Conservation (phyloP, 352 stramenopile species). For the Globisporangium ultimum region DNA sequence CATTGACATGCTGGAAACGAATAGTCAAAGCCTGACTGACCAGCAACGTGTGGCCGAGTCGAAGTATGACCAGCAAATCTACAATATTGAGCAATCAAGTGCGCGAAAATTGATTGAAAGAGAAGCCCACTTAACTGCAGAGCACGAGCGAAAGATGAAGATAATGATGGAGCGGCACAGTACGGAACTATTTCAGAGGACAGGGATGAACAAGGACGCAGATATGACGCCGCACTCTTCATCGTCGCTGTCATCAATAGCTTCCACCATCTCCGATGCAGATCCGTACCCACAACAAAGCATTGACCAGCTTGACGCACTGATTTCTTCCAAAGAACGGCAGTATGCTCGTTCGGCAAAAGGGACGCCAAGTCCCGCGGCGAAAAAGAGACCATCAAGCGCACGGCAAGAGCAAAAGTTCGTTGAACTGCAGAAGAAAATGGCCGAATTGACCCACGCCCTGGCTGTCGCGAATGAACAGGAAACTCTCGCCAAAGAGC, state of each 20-base stretch:
- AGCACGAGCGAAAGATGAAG: conserved; percentile 31
- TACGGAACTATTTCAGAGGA: conserved; percentile 25
- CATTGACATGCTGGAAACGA: conserved; percentile 3
- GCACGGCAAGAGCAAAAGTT: conserved; percentile 43
- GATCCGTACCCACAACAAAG: conserved; percentile 21
- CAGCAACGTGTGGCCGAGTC: conserved; percentile 8
- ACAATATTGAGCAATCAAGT: conserved; percentile 29
- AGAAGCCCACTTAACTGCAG: conserved; percentile 31
- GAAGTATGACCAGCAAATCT: conserved; percentile 21
- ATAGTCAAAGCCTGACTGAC: conserved; percentile 4
- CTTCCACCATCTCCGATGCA: conserved; percentile 3
- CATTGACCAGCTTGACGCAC: conserved; percentile 35
- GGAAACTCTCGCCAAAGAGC: conserved; percentile 64
- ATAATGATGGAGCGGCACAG: conserved; percentile 42
- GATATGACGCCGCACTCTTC: conserved; percentile 11
- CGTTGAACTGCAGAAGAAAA: conserved; percentile 27
- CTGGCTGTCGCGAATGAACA: conserved; percentile 72
- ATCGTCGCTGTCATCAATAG: conserved; percentile 19
- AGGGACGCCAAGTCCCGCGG: conserved; percentile 14
- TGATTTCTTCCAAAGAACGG: conserved; percentile 33
- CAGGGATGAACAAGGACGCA: conserved; percentile 9
- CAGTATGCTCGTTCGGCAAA: conserved; percentile 12
- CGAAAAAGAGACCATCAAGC: conserved; percentile 25
- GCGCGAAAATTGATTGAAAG: conserved; percentile 26
- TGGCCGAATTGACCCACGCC: conserved; percentile 36